Conservation (phyloP, 2,329 filamentous ascomycete genomes). For the Trichoderma afroharzianum region DNA sequence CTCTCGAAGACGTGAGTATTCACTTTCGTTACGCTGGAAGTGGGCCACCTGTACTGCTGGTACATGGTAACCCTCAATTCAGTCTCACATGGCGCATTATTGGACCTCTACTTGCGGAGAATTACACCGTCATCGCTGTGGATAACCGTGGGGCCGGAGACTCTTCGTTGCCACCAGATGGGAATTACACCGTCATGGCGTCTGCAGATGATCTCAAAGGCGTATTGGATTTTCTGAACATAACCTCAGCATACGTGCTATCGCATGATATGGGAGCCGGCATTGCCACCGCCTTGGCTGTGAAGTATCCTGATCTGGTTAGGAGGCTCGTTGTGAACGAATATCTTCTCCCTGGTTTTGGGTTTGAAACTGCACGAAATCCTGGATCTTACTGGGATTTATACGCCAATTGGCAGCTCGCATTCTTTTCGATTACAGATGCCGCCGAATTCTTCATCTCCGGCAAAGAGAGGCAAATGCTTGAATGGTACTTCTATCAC, state of each 20-base stretch:
- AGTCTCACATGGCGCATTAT: constrained; percentile 37
- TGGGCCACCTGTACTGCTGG: constrained; percentile 38
- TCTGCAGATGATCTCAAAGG: constrained; percentile 37
- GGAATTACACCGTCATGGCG: constrained; percentile 39
- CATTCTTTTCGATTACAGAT: constrained; percentile 46
- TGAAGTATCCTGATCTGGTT: constrained; percentile 34
- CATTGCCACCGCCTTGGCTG: constrained; percentile 38
- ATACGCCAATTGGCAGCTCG: constrained; percentile 40
- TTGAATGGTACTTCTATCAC: constrained; percentile 47
- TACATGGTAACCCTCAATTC: constrained; percentile 41
- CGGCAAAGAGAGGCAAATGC: constrained; percentile 40
- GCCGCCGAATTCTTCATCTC: constrained; percentile 44
- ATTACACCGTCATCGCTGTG: constrained; percentile 42
- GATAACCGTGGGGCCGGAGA: constrained; percentile 42
- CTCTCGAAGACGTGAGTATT: constrained; percentile 38
- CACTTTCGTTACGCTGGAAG: constrained; percentile 40
- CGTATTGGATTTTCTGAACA: constrained; percentile 41
- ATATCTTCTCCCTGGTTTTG: constrained; percentile 41
- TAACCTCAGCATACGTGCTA: constrained; percentile 41
- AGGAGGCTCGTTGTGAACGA: constrained; percentile 36
- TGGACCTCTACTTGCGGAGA: constrained; percentile 38
- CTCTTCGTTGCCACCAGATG: constrained; percentile 35
- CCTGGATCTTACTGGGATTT: constrained; percentile 36
- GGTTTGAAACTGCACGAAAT: constrained; percentile 32
- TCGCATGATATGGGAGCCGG: constrained; percentile 45